phyloP scores from a whole-genome alignment of 2,329 filamentous ascomycete genomes.

The Nemania sp. region DNA sequence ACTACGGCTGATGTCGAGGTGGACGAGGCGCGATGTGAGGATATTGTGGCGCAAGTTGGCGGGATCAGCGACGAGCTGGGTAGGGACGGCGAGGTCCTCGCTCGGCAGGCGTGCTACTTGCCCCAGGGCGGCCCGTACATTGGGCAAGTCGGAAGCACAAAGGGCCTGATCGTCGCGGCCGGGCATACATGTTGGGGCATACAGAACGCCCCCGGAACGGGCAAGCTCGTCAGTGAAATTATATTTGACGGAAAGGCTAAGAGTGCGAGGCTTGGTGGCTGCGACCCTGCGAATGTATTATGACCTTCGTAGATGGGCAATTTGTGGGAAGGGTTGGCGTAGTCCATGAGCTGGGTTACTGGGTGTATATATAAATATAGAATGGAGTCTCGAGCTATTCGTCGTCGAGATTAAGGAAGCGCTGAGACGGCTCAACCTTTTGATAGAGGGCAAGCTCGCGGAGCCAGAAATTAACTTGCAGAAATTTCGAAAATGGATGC shows the following conservation, averaged over 20 bases:
- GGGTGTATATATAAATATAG: too few species aligned
- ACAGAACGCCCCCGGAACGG: constrained; percentile 81
- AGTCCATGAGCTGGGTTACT: not conserved
- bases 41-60: constrained; percentile 73
- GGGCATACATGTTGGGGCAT: constrained; percentile 88
- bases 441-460: too few species aligned
- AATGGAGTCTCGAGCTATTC: too few species aligned
- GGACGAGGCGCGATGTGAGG: constrained; percentile 73
- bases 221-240: constrained; percentile 73
- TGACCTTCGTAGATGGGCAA: constrained; percentile 37
- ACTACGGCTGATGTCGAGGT: constrained; percentile 73
- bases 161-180: constrained; percentile 74
- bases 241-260: constrained; percentile 70
- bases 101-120: constrained; percentile 80
- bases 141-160: constrained; percentile 70
- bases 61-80: constrained; percentile 67
- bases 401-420: too few species aligned
- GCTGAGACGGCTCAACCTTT: too few species aligned
- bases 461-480: too few species aligned
- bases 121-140: constrained; percentile 78
- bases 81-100: constrained; percentile 66
- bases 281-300: constrained; percentile 65
- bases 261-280: constrained; percentile 66
- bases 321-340: constrained; percentile 25
- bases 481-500: too few species aligned